These are phyloP conservation scores for Fusarium tricinctum DNA, from an alignment of 2,329 filamentous ascomycete species.

Conservation along the genomic window DNA sequence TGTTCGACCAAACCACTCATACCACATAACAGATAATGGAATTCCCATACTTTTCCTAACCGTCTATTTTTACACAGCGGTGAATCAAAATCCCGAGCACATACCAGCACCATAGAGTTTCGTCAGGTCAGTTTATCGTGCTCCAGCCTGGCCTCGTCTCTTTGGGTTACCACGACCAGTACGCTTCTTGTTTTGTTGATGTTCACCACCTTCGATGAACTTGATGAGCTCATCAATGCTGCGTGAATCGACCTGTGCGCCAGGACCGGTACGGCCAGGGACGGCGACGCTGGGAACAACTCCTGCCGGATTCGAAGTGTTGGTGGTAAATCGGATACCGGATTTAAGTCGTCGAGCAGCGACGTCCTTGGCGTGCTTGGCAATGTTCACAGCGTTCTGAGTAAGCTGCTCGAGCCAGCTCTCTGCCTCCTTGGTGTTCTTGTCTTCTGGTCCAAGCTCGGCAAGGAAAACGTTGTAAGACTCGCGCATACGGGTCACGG, in stretches of 20 bases:
- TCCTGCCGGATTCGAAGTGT: slow-evolving; percentile 46
- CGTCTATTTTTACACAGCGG: slow-evolving; percentile 43
- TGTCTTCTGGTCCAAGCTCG: slow-evolving; percentile 89
- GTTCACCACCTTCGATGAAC: slow-evolving; percentile 87
- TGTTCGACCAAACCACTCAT: slow-evolving; percentile 24
- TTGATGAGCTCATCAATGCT: slow-evolving; percentile 94
- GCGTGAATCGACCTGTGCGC: slow-evolving; percentile 74
- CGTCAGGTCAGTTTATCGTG: slow-evolving; percentile 37
- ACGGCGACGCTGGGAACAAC: slow-evolving; percentile 49
- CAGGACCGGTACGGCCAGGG: slow-evolving; percentile 50
- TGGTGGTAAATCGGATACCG: slow-evolving; percentile 73
- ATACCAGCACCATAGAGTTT: slow-evolving; percentile 31
- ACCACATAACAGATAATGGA: slow-evolving; percentile 38
- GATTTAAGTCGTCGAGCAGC: slow-evolving; percentile 80
- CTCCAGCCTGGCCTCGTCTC: slow-evolving; percentile 59
- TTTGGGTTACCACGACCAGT: slow-evolving; percentile 69
- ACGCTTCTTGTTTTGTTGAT: slow-evolving; percentile 70
- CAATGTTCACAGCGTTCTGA: slow-evolving; percentile 93
- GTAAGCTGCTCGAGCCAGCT: slow-evolving; percentile 97
- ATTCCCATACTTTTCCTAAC: slow-evolving; percentile 34
- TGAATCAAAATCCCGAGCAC: slow-evolving; percentile 34
- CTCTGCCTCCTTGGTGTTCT: slow-evolving; percentile 98
- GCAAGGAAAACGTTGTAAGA: slow-evolving; percentile 95
- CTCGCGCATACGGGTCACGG: slow-evolving; percentile 94
- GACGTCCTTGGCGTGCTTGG: slow-evolving; percentile 91